Percentiles rank a stretch among this genome's conserved stretches.
phyloP scores from a whole-genome alignment of 2,329 filamentous ascomycete species.

The Juglanconis sp. region DNA sequence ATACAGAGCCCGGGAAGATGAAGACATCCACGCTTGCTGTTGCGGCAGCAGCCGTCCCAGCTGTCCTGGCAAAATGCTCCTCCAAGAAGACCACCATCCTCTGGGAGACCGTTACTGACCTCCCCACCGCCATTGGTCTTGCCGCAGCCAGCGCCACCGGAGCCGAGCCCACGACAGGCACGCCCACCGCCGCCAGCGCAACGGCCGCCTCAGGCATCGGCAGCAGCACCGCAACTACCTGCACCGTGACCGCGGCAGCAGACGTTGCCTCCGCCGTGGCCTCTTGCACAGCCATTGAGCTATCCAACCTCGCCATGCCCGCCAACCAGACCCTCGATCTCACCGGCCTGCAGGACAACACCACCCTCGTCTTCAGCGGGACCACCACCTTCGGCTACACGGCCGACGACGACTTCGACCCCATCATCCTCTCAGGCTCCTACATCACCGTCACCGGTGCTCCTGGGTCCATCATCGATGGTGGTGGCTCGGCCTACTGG shows the following conservation, averaged over 20 bases:
- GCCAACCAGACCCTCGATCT: conserved; percentile 35
- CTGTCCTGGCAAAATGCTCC: conserved; percentile 1
- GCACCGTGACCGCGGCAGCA: conserved; percentile 17
- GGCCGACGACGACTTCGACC: conserved; percentile 9
- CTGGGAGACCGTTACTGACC: background rate
- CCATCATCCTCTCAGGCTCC: conserved; percentile 19
- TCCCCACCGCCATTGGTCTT: background rate
- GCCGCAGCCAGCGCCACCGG: background rate
- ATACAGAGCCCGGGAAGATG: background rate
- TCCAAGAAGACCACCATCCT: background rate
- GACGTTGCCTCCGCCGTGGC: conserved; percentile 19
- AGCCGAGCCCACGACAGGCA: background rate
- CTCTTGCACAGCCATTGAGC: conserved; percentile 34
- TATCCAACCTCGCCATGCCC: conserved; percentile 33
- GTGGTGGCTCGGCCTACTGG: conserved; percentile 22
- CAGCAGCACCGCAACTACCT: conserved; percentile 6
- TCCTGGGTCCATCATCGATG: conserved; percentile 19
- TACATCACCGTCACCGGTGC: conserved; percentile 21
- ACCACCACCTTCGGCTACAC: conserved; percentile 18
- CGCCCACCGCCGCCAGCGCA: background rate
- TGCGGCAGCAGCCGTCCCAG: conserved; percentile 3
- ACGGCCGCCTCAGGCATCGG: background rate
- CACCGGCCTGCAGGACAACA: conserved; percentile 29
- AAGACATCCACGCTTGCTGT: background rate
- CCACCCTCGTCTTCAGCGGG: conserved; percentile 27